Evolutionary conservation across 371 early-diverging fungal genomes (phyloP), one percentile per base, ranked within the genome.

Genomic region (Lichtheimia ornata): DNA sequence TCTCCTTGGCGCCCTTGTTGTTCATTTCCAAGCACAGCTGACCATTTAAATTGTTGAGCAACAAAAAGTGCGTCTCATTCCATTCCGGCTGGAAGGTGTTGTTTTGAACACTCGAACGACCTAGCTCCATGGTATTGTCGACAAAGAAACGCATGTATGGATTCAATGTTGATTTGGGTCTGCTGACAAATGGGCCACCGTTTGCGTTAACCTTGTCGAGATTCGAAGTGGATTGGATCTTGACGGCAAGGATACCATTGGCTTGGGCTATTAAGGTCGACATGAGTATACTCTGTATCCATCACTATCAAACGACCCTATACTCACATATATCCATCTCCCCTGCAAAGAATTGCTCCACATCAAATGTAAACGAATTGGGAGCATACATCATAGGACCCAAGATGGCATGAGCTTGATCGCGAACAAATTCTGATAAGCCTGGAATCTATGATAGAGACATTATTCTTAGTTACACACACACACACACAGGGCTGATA

Each of bases 331-430:
- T 71, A 64, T 73, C 79, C 27, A 74, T 14, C 55, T 79, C 85
- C 17, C 91, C 93, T 42, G 87, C 85, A 73, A 97, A 81, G 67
- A 97, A 81, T 58, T 84, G 81, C 61, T 94, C 96, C 1, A 95
- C 58, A 65, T 96, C 94, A 50, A 94, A 79, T 4, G 83, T 79
- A 67, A 94, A 92, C 53, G 85, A 86, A 70, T 93, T 91, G 18
- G 97, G 97, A 43, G 82, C 80, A 62, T 94, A 91, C 74, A 97
- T 84, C 91, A 92, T 90, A 5, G 93, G 91, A 0, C 87, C 84
- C 1, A 94, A 68, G 28, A 82, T 88, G 49, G 87, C 79, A 71
- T 88, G 87, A 28, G 88, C 84, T 71, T 92, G 89, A 56, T 94
- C 93, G 18, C 87, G 84, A 40, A 95, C 90, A 66, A 94, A 92